Evolutionary conservation across 1,284 basidiomycete species (phyloP).

Genomic region (Cryptococcus depauperatus): DNA sequence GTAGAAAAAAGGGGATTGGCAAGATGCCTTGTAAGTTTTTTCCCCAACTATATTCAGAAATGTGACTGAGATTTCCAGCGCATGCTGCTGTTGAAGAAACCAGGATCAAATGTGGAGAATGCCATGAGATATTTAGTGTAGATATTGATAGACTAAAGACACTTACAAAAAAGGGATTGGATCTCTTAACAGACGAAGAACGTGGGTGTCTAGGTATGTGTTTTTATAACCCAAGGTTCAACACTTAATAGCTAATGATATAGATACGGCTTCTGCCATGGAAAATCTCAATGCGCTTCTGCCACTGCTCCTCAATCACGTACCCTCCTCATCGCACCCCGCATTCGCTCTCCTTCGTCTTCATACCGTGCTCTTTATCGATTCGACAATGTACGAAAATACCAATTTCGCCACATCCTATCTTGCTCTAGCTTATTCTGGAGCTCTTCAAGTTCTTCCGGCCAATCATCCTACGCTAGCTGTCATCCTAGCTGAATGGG

Average conservation of each 20-base stretch:
- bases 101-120: constrained; percentile 51
- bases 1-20: constrained; percentile 10
- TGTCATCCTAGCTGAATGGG: constrained; percentile 67
- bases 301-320: constrained; percentile 55
- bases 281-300: constrained; percentile 41
- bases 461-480: constrained; percentile 71
- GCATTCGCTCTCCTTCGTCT: constrained; percentile 65
- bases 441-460: constrained; percentile 49
- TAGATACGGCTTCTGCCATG: no score
- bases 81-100: constrained; percentile 38
- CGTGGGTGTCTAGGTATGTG: constrained; percentile 47
- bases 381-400: constrained; percentile 16
- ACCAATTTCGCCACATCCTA: constrained; percentile 48
- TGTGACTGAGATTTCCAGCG: constrained; percentile 39
- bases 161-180: constrained; percentile 57
- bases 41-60: neutral
- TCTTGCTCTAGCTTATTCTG: constrained; percentile 54
- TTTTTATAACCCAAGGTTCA: constrained; percentile 38
- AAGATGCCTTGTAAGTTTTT: constrained; percentile 26
- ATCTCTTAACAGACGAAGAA: constrained; percentile 62
- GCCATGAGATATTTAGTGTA: constrained; percentile 51
- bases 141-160: constrained; percentile 51
- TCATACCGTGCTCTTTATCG: constrained; percentile 41
- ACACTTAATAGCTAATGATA: no score
- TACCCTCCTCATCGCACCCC: constrained; percentile 61